Percentiles rank a stretch among this genome's conserved stretches.
Evolutionary conservation across 208 protist species (phyloP).

Genomic region (Crithidia thermophila): DNA sequence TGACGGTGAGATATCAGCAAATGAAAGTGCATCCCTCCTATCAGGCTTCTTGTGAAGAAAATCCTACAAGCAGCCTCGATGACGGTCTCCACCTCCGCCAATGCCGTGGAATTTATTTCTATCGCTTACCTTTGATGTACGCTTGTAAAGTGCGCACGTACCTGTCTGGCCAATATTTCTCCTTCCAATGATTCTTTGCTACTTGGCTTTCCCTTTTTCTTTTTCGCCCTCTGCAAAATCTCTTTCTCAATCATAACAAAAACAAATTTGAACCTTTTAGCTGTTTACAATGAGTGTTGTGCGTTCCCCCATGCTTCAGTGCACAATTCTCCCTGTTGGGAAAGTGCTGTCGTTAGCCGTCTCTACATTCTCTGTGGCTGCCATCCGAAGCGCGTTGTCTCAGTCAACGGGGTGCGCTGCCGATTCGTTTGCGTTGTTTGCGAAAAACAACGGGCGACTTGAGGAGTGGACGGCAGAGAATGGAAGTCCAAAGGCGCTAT

Average conservation of each 20-base stretch:
- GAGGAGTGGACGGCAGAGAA: neutral
- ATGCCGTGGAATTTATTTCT: too few relatives aligned
- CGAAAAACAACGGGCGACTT: neutral
- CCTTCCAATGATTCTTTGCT: neutral
- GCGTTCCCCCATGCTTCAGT: slow-evolving; percentile 9
- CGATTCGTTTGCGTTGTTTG: slow-evolving; percentile 12
- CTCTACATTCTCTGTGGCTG: neutral
- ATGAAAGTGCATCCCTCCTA: too few relatives aligned
- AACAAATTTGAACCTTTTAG: neutral
- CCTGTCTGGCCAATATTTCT: neutral
- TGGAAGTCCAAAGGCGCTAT: slow-evolving; percentile 2
- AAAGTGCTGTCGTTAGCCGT: slow-evolving; percentile 14
- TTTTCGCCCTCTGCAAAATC: too few relatives aligned
- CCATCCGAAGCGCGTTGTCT: slow-evolving; percentile 18
- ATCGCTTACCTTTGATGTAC: too few relatives aligned
- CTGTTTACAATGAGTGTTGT: neutral
- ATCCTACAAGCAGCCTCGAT: too few relatives aligned
- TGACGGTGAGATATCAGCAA: too few relatives aligned
- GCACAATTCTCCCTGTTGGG: slow-evolving; percentile 32
- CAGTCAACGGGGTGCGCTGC: neutral
- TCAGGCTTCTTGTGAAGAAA: too few relatives aligned
- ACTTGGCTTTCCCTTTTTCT: neutral
- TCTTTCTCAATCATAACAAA: too few relatives aligned
- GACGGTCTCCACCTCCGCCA: too few relatives aligned
- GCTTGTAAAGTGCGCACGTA: neutral